Percentiles rank a stretch among this genome's conserved stretches.
phyloP scores from a whole-genome alignment of 139 green algal species.

The Mychonastes homosphaera region DNA sequence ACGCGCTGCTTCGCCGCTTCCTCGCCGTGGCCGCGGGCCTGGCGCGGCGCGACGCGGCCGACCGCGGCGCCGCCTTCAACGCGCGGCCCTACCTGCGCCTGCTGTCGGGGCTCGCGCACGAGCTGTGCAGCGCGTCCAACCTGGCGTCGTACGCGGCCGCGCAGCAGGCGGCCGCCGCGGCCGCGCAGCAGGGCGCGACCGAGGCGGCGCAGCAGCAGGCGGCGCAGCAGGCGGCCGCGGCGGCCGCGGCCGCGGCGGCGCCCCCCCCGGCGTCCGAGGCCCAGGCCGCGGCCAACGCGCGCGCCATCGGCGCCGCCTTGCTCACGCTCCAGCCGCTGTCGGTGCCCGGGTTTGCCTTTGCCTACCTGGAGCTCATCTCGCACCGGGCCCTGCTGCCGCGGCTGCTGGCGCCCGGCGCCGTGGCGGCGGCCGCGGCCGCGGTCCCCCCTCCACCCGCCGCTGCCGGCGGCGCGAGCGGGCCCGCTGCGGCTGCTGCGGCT shows the following conservation, averaged over 20 bases:
- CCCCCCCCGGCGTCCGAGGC: slow-evolving; percentile 6
- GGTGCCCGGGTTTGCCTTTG: slow-evolving; percentile 88
- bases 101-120: slow-evolving; percentile 66
- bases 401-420: slow-evolving; percentile 53
- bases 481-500: slow-evolving; percentile 71
- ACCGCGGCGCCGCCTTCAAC: slow-evolving; percentile 70
- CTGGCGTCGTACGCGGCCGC: slow-evolving; percentile 1
- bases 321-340: slow-evolving; percentile 68
- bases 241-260: slow-evolving; percentile 9
- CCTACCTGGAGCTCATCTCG: slow-evolving; percentile 88
- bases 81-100: slow-evolving; percentile 87
- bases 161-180: slow-evolving; percentile 10
- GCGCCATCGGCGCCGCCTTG: slow-evolving; percentile 33
- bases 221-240: neutral
- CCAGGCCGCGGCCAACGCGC: too few species aligned
- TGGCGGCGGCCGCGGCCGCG: neutral
- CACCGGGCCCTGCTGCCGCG: slow-evolving; percentile 88
- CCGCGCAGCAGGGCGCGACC: slow-evolving; percentile 1
- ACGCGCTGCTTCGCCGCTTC: slow-evolving; percentile 53
- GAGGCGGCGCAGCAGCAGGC: neutral
- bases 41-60: slow-evolving; percentile 64
- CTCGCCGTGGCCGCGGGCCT: slow-evolving; percentile 58
- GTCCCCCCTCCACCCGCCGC: slow-evolving; percentile 20
- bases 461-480: slow-evolving; percentile 63
- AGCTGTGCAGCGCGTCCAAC: slow-evolving; percentile 42